Evolutionary conservation across 2,329 filamentous ascomycete genomes (phyloP), one percentile per base, ranked within the genome.

Genomic region (Pleomassaria siparia): DNA sequence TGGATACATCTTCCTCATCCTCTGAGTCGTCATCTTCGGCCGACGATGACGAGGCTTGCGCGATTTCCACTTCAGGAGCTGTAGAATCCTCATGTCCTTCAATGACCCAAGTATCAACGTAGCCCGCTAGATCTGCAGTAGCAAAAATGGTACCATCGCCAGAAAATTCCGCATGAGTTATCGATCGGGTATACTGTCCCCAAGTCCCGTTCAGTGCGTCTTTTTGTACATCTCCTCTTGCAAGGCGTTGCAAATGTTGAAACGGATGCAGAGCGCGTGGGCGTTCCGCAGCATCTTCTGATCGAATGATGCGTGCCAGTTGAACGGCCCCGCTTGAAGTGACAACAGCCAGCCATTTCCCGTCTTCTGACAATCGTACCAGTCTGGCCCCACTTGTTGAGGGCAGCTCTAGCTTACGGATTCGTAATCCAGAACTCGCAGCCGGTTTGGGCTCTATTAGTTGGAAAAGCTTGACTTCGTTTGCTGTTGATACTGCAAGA

Each of bases 81-180:
- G 71, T 73, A 2, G 64, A 54, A 55, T 82, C 79, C 58, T 80
- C 76, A 50, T 80, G 69, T 29, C 80, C 80, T 62, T 83, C 79
- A 45, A 95, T 72, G 1, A 90, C 74, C 88, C 91, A 99, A 15
- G 86, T 90, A 64, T 97, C 91, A 25, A 97, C 78, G 69, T 86
- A 90, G 35, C 94, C 94, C 35, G 87, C 85, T 43, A 96, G 72
- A 67, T 96, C 92, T 40, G 87, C 85, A 24, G 85, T 82, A 8
- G 87, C 91, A 39, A 97, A 75, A 53, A 95, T 82, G 55, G 81
- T 84, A 65, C 88, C 89, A 66, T 96, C 87, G 4, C 85, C 77
- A 9, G 91, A 91, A 69, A 97, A 96, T 2, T 85, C 79, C 21
- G 86, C 70, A 44, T 89, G 86, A 28, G 81, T 85, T 55, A 97